phyloP scores from a whole-genome alignment of 345 rosid species.

The Rhodamnia rubescens region DNA sequence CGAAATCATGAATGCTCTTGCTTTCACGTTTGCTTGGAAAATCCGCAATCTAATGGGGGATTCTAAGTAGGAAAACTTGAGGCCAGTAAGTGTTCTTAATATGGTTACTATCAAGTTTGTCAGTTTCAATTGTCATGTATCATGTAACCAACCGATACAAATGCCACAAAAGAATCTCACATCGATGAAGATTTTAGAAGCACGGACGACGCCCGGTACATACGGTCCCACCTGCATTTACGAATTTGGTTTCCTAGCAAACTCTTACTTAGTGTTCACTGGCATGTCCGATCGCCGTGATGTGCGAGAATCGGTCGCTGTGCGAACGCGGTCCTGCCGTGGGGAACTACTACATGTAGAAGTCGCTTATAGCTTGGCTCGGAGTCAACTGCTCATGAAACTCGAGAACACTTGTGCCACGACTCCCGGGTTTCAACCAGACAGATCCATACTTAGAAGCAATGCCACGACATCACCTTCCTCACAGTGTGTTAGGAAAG shows the following conservation, averaged over 20 bases:
- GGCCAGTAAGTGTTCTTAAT: neutral
- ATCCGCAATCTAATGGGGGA: neutral
- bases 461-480: conserved; percentile 4
- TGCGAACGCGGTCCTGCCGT: neutral
- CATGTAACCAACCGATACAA: neutral
- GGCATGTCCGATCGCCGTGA: neutral
- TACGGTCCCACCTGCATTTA: neutral
- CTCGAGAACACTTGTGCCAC: conserved; percentile 8
- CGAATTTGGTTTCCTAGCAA: neutral
- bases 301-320: neutral
- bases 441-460: conserved; percentile 12
- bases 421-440: conserved; percentile 1
- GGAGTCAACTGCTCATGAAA: neutral
- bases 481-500: neutral
- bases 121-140: neutral
- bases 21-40: neutral
- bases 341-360: neutral
- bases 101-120: neutral
- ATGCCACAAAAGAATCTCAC: neutral
- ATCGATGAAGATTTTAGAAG: neutral
- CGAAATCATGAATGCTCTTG: neutral
- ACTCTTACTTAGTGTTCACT: neutral
- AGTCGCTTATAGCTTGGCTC: neutral
- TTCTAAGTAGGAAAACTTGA: neutral
- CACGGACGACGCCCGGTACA: neutral